phyloP scores from a whole-genome alignment of 306 rosid genomes.

The Comarum palustre region DNA sequence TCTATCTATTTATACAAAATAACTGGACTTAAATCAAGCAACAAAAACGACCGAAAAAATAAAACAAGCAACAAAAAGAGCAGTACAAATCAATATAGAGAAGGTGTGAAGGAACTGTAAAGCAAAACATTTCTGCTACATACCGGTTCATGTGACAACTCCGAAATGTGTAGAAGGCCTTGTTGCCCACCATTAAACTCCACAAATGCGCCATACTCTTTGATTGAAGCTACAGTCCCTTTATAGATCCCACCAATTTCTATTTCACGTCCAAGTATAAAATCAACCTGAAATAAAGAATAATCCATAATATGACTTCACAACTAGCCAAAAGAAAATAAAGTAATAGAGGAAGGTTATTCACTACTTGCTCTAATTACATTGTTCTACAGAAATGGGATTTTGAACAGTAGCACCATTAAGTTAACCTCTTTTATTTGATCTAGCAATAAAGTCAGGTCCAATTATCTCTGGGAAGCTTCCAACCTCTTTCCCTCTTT shows the following conservation, averaged over 20 bases:
- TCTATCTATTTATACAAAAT: background rate
- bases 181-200: conserved; percentile 96
- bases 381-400: background rate
- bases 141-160: conserved; percentile 84
- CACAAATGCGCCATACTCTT: conserved; percentile 93
- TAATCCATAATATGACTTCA: background rate
- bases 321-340: background rate
- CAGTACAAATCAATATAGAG: background rate
- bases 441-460: background rate
- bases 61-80: too few relatives aligned
- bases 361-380: background rate
- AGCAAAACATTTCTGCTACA: conserved; percentile 15
- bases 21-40: background rate
- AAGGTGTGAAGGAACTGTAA: background rate
- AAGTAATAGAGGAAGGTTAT: background rate
- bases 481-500: background rate
- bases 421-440: background rate
- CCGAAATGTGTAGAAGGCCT: conserved; percentile 95
- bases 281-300: conserved; percentile 62
- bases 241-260: conserved; percentile 87
- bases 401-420: background rate
- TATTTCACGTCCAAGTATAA: conserved; percentile 82
- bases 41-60: too few relatives aligned
- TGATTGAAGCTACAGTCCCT: conserved; percentile 59
- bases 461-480: background rate